These are phyloP conservation scores for Thraustotheca clavata DNA, from an alignment of 352 stramenopile genomes.

Conservation along the genomic window DNA sequence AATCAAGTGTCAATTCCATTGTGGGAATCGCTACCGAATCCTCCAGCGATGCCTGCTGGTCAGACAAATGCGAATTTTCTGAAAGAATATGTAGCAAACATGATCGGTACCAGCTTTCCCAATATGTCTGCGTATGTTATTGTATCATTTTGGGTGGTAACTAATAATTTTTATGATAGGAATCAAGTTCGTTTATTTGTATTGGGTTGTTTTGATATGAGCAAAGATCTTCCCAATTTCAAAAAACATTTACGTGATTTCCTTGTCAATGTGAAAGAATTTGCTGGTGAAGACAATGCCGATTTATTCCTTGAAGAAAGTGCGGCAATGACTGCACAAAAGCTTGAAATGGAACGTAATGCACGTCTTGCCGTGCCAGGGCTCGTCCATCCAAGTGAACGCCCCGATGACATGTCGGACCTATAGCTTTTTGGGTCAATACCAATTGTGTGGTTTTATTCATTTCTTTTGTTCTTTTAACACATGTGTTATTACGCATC, in stretches of 20 bases:
- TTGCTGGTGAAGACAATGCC: slow-evolving; percentile 95
- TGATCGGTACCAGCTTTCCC: slow-evolving; percentile 96
- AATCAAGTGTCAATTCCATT: slow-evolving; percentile 95
- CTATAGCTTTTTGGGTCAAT: slow-evolving; percentile 34
- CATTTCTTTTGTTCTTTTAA: too few species aligned
- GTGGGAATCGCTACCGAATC: slow-evolving; percentile 87
- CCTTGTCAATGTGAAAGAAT: slow-evolving; percentile 98
- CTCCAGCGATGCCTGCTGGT: slow-evolving; percentile 38
- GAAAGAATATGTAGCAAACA: slow-evolving; percentile 94
- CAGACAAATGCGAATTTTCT: slow-evolving; percentile 90
- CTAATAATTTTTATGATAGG: neutral
- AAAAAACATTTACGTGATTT: slow-evolving; percentile 99
- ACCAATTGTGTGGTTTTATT: too few species aligned
- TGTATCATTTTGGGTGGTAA: neutral
- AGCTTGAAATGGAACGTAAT: slow-evolving; percentile 80
- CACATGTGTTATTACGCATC: too few species aligned
- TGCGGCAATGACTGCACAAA: slow-evolving; percentile 71
- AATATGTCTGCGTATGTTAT: slow-evolving; percentile 81
- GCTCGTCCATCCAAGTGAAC: slow-evolving; percentile 87
- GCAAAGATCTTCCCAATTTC: slow-evolving; percentile 96
- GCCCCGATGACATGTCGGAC: slow-evolving; percentile 84
- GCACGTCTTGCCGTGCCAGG: slow-evolving; percentile 84
- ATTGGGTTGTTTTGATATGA: slow-evolving; percentile 95
- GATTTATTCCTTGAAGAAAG: slow-evolving; percentile 96
- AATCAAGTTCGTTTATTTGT: slow-evolving; percentile 95